Evolutionary conservation across 208 protist species (phyloP).

Genomic region (Sergeia podlipaevii): DNA sequence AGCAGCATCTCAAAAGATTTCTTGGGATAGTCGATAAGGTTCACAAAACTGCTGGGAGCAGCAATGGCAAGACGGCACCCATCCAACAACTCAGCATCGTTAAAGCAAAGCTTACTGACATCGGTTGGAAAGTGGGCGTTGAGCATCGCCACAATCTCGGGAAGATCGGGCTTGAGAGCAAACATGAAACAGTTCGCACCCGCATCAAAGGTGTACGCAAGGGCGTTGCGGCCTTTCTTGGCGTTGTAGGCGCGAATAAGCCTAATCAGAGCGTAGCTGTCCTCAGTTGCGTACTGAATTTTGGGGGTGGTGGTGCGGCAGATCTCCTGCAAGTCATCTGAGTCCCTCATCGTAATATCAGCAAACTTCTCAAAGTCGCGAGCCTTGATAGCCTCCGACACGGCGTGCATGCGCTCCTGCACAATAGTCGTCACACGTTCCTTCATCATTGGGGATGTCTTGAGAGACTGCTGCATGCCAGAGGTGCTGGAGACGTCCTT

Average conservation of each 20-base stretch:
- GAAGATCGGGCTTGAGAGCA: constrained; percentile 77
- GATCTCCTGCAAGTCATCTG: constrained; percentile 97
- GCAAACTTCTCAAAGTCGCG: constrained; percentile 96
- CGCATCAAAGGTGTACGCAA: constrained; percentile 99
- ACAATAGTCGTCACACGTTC: constrained; percentile 85
- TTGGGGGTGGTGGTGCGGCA: constrained; percentile 97
- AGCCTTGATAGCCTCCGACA: constrained; percentile 89
- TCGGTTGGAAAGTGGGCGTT: constrained; percentile 89
- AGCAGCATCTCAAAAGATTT: constrained; percentile 84
- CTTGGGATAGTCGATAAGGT: constrained; percentile 79
- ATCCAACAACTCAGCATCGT: constrained; percentile 47
- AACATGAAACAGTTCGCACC: constrained; percentile 99
- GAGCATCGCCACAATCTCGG: constrained; percentile 84
- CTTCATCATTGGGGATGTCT: constrained; percentile 91
- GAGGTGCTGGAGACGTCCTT: constrained; percentile 95
- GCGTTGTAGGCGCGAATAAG: constrained; percentile 93
- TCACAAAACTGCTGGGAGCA: constrained; percentile 21
- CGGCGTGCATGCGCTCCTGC: constrained; percentile 84
- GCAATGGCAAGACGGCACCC: constrained; percentile 30
- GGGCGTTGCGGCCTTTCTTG: constrained; percentile 49
- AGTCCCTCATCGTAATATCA: constrained; percentile 93
- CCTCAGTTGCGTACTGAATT: constrained; percentile 98
- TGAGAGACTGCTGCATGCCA: constrained; percentile 96
- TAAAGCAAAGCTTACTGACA: constrained; percentile 62
- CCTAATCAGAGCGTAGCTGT: constrained; percentile 94